Conservation (phyloP, 352 stramenopile genomes). For the Pythium aristosporum region DNA sequence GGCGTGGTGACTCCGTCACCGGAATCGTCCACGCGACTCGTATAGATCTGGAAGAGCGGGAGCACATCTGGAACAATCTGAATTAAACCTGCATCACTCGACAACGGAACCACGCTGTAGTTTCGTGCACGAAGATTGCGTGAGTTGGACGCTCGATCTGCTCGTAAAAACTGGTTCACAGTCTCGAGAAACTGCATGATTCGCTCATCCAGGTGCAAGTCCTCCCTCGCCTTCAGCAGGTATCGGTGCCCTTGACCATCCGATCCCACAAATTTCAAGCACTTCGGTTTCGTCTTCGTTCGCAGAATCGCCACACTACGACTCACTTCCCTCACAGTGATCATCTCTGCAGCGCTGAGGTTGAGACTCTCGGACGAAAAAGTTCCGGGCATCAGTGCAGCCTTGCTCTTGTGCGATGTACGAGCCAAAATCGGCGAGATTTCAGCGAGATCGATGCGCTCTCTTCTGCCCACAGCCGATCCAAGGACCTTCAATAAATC, state of each 20-base stretch:
- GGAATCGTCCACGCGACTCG: slow-evolving; percentile 38
- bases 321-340: slow-evolving; percentile 23
- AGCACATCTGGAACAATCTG: slow-evolving; percentile 84
- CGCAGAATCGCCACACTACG: slow-evolving; percentile 53
- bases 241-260: slow-evolving; percentile 77
- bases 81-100: slow-evolving; percentile 78
- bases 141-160: slow-evolving; percentile 38
- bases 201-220: slow-evolving; percentile 86
- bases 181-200: slow-evolving; percentile 89
- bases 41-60: slow-evolving; percentile 83
- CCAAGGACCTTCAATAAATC: slow-evolving; percentile 67
- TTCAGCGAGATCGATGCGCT: slow-evolving; percentile 59
- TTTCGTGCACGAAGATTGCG: slow-evolving; percentile 53
- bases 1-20: neutral
- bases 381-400: slow-evolving; percentile 59
- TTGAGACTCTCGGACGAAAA: slow-evolving; percentile 12
- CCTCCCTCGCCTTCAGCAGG: slow-evolving; percentile 85
- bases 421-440: slow-evolving; percentile 67
- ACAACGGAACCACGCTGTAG: slow-evolving; percentile 83
- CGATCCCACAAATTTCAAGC: slow-evolving; percentile 71
- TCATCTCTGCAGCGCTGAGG: neutral
- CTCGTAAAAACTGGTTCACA: slow-evolving; percentile 69
- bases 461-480: slow-evolving; percentile 37
- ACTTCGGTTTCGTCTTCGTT: slow-evolving; percentile 89
- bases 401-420: slow-evolving; percentile 36